These are phyloP conservation scores for Miamiensis avidus DNA, from an alignment of 169 alveolate genomes.

Conservation along the genomic window DNA sequence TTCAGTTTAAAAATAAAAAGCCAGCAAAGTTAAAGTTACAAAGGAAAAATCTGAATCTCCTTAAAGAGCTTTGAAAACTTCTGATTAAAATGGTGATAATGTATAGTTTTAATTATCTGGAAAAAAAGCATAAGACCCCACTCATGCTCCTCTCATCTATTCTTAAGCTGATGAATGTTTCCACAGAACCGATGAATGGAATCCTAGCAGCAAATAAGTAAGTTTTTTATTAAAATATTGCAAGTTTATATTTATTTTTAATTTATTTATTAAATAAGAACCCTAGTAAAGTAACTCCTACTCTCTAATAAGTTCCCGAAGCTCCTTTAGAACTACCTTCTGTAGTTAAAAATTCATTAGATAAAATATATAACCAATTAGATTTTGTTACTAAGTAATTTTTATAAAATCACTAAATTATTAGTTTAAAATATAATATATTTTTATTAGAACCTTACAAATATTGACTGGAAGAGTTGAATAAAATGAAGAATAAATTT, in stretches of 20 bases:
- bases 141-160: constrained; percentile 4
- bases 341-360: constrained; percentile 20
- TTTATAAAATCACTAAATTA: not conserved
- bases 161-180: constrained; percentile 28
- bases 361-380: constrained; percentile 17
- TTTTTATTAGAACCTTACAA: constrained; percentile 20
- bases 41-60: not conserved
- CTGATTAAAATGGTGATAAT: no score
- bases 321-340: constrained; percentile 16
- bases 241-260: not conserved
- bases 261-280: not conserved
- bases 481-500: constrained; percentile 29
- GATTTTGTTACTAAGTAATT: constrained; percentile 32
- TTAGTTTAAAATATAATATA: no score
- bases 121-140: no score
- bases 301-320: not conserved
- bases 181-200: constrained; percentile 28
- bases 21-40: constrained; percentile 1
- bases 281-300: not conserved
- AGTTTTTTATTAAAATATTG: no score
- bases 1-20: not conserved
- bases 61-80: not conserved
- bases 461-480: constrained; percentile 28
- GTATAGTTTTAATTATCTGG: no score
- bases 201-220: no score